phyloP scores from a whole-genome alignment of 495 filamentous ascomycete genomes.

The Delitschia confertaspora region DNA sequence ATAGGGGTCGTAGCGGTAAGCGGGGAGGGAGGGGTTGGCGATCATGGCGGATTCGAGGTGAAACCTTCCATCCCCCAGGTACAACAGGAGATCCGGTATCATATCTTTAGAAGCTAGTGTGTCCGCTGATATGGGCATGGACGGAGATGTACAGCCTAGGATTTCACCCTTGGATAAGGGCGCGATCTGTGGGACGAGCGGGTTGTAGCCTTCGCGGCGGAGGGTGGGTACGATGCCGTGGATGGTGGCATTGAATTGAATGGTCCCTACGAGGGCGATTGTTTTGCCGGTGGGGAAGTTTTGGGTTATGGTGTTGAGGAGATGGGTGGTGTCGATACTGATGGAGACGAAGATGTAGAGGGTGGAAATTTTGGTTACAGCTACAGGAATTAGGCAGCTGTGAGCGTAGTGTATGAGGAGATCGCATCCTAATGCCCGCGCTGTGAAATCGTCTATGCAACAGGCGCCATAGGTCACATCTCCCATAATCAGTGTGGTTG shows the following conservation, averaged over 20 bases:
- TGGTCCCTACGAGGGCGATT: slow-evolving; percentile 89
- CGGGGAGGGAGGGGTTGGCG: slow-evolving; percentile 80
- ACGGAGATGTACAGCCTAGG: slow-evolving; percentile 86
- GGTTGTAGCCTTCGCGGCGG: slow-evolving; percentile 69
- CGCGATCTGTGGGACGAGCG: slow-evolving; percentile 85
- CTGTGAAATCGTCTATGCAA: slow-evolving; percentile 98
- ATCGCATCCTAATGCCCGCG: slow-evolving; percentile 87
- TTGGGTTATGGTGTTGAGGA: slow-evolving; percentile 75
- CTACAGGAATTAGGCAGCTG: slow-evolving; percentile 89
- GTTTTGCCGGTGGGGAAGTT: slow-evolving; percentile 80
- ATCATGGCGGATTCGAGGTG: slow-evolving; percentile 99
- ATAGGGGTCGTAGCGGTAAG: slow-evolving; percentile 97
- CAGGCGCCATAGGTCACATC: slow-evolving; percentile 98
- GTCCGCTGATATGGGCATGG: slow-evolving; percentile 40
- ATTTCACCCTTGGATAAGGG: slow-evolving; percentile 91
- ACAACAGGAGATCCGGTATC: slow-evolving; percentile 71
- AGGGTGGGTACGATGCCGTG: slow-evolving; percentile 69
- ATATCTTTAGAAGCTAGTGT: slow-evolving; percentile 24
- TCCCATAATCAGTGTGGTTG: slow-evolving; percentile 93
- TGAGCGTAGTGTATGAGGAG: slow-evolving; percentile 96
- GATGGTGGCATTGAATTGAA: slow-evolving; percentile 96
- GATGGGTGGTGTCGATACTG: slow-evolving; percentile 80
- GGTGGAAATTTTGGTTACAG: slow-evolving; percentile 89
- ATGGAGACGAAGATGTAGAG: slow-evolving; percentile 98
- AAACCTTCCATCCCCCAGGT: slow-evolving; percentile 93